These are phyloP conservation scores for Neospora caninum DNA, from an alignment of 169 alveolate species.

Conservation along the genomic window DNA sequence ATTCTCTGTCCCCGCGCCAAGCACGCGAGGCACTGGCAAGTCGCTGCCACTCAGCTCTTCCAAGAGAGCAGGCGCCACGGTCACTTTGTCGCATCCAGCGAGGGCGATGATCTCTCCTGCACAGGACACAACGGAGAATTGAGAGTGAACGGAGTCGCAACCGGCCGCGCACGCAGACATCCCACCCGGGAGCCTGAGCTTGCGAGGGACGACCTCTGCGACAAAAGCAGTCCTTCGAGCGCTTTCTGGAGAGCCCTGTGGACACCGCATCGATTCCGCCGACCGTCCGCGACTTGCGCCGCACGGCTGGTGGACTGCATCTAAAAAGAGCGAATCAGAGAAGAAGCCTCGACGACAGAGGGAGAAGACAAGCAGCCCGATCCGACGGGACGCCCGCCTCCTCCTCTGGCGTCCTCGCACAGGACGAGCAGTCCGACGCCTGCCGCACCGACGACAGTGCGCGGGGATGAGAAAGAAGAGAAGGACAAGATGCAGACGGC, in stretches of 20 bases:
- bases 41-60: constrained; percentile 71
- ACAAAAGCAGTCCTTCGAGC: no score
- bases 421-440: not conserved
- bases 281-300: no score
- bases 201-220: no score
- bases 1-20: constrained; percentile 37
- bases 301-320: no score
- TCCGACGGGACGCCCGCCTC: not conserved
- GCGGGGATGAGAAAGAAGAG: no score
- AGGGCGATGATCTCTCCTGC: constrained; percentile 80
- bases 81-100: constrained; percentile 88
- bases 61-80: constrained; percentile 83
- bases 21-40: constrained; percentile 38
- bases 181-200: no score
- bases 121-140: not conserved
- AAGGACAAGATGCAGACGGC: no score
- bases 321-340: no score
- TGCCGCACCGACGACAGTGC: not conserved
- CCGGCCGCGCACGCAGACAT: no score
- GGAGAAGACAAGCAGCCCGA: not conserved
- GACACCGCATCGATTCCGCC: no score
- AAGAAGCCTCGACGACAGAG: not conserved
- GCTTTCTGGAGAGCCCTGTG: no score
- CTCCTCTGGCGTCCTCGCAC: not conserved
- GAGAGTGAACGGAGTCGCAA: no score